phyloP scores from a whole-genome alignment of 2,329 filamentous ascomycete species.

The Neonectria neomacrospora region DNA sequence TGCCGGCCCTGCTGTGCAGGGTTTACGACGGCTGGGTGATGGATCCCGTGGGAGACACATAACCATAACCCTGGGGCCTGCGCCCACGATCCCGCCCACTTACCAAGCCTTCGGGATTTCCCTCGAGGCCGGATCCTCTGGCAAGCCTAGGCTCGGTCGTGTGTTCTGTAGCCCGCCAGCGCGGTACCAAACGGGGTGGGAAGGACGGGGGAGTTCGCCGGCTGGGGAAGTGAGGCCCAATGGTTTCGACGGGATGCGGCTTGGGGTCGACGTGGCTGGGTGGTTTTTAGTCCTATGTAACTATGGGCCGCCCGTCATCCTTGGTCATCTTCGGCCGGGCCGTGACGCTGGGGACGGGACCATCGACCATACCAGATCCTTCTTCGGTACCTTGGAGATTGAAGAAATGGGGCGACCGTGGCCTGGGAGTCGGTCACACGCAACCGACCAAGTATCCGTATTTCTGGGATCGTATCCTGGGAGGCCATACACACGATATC shows the following conservation, averaged over 20 bases:
- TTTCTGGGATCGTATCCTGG: neutral
- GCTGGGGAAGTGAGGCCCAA: constrained; percentile 4
- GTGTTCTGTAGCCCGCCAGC: constrained; percentile 32
- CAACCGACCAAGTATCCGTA: neutral
- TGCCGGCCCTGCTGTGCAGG: constrained; percentile 1
- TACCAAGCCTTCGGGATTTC: constrained; percentile 45
- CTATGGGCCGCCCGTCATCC: neutral
- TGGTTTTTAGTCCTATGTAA: neutral
- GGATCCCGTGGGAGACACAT: constrained; percentile 2
- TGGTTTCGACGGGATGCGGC: neutral
- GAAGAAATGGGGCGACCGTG: neutral
- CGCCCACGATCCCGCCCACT: constrained; percentile 43
- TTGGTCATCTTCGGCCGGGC: neutral
- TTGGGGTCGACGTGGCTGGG: constrained; percentile 7
- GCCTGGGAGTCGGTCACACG: neutral
- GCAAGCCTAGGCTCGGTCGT: constrained; percentile 13
- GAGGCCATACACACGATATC: neutral
- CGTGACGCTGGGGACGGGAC: constrained; percentile 3
- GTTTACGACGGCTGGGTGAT: constrained; percentile 1
- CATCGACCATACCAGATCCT: constrained; percentile 7
- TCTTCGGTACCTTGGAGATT: neutral
- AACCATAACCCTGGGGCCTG: constrained; percentile 20
- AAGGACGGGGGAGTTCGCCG: constrained; percentile 9
- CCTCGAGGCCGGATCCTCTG: constrained; percentile 31
- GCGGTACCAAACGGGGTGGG: constrained; percentile 29